phyloP scores from a whole-genome alignment of 2,329 filamentous ascomycete genomes.

The Biscogniauxia marginata region DNA sequence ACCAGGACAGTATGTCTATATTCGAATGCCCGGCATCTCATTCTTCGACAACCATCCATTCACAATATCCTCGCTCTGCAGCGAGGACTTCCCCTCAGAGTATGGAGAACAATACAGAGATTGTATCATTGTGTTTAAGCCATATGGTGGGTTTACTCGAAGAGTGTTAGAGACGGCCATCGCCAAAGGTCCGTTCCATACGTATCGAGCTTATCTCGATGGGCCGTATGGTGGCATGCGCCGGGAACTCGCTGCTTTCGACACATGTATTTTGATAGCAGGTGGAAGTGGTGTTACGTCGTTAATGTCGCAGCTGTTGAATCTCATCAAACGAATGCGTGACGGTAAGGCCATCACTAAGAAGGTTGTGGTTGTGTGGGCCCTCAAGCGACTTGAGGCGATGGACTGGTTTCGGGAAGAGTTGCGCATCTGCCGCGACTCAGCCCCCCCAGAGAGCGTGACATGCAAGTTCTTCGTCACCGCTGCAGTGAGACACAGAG shows the following conservation, averaged over 20 bases:
- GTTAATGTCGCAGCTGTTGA: constrained; percentile 84
- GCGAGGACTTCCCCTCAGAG: constrained; percentile 87
- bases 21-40: constrained; percentile 90
- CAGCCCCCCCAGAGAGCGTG: constrained; percentile 82
- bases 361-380: constrained; percentile 90
- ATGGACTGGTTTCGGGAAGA: constrained; percentile 99
- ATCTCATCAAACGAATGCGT: constrained; percentile 94
- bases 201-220: constrained; percentile 88
- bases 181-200: constrained; percentile 84
- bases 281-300: constrained; percentile 95
- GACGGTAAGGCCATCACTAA: constrained; percentile 92
- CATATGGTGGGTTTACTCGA: constrained; percentile 86
- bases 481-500: constrained; percentile 64
- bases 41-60: constrained; percentile 93
- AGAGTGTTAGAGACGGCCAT: constrained; percentile 80
- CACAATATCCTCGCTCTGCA: constrained; percentile 89
- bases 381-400: constrained; percentile 83
- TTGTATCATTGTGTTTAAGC: constrained; percentile 87
- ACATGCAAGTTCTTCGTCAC: constrained; percentile 96
- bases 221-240: constrained; percentile 96
- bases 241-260: constrained; percentile 84
- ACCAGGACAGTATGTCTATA: constrained; percentile 91
- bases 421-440: constrained; percentile 85
- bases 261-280: constrained; percentile 88
- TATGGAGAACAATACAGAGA: constrained; percentile 88